Percentiles rank a stretch among this genome's conserved stretches.
phyloP scores from a whole-genome alignment of 2,329 filamentous ascomycete genomes.

The Ophiobolus disseminans region DNA sequence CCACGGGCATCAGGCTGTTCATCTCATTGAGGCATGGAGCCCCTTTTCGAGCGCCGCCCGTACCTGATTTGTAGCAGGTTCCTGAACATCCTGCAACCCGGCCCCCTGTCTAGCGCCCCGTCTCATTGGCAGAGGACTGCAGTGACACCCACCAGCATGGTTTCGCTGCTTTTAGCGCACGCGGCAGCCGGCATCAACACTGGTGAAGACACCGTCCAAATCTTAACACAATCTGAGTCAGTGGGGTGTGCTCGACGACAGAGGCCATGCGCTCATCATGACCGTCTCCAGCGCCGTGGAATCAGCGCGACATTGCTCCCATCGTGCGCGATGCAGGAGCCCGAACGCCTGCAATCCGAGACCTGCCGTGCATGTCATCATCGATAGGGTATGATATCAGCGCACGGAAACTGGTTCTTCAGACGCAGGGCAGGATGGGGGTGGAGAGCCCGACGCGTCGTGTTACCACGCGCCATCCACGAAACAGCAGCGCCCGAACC shows the following conservation, averaged over 20 bases:
- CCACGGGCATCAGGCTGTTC: constrained; percentile 24
- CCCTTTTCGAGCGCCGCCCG: constrained; percentile 31
- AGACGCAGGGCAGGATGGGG: constrained; percentile 26
- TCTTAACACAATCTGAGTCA: constrained; percentile 25
- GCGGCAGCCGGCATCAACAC: constrained; percentile 37
- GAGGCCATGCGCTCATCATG: constrained; percentile 25
- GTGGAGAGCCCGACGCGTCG: constrained; percentile 27
- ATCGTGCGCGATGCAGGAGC: constrained; percentile 1
- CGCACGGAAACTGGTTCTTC: constrained; percentile 7
- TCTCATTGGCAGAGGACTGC: constrained; percentile 23
- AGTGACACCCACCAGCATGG: constrained; percentile 38
- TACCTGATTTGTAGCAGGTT: constrained; percentile 37
- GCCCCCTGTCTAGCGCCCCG: constrained; percentile 25
- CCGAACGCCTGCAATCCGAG: neutral
- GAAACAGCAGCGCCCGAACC: neutral
- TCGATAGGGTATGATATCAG: constrained; percentile 12
- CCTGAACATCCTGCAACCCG: constrained; percentile 44
- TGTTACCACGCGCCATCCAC: constrained; percentile 28
- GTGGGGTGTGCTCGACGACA: constrained; percentile 16
- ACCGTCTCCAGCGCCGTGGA: constrained; percentile 15
- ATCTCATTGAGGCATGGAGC: constrained; percentile 2
- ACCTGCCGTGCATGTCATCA: constrained; percentile 23
- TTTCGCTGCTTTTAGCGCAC: constrained; percentile 40
- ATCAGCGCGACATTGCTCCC: constrained; percentile 7
- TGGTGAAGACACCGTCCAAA: constrained; percentile 29